Evolutionary conservation across 2,329 filamentous ascomycete species (phyloP).

Genomic region (Saccharata proteae): DNA sequence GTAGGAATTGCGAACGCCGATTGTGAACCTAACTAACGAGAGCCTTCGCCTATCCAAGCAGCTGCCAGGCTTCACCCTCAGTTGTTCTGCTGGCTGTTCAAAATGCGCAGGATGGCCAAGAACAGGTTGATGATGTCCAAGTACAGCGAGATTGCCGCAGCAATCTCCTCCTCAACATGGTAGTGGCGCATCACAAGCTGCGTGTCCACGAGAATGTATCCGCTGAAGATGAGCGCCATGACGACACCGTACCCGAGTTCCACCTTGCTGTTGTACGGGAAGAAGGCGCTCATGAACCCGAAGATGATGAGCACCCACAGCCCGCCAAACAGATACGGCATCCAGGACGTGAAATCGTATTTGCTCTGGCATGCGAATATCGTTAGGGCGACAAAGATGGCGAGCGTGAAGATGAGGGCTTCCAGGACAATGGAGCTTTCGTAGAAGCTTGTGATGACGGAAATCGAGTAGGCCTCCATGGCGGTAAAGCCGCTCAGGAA

Average conservation of each 20-base stretch:
- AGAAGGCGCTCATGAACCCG: conserved; percentile 83
- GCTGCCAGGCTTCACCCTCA: no score
- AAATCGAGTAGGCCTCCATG: conserved; percentile 86
- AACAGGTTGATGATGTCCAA: conserved; percentile 96
- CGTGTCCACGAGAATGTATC: conserved; percentile 91
- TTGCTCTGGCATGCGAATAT: conserved; percentile 93
- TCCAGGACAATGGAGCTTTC: conserved; percentile 73
- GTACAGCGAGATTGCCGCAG: conserved; percentile 87
- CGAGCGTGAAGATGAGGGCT: conserved; percentile 72
- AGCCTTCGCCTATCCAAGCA: no score
- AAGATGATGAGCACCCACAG: conserved; percentile 88
- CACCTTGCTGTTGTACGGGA: conserved; percentile 67
- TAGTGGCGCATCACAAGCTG: conserved; percentile 92
- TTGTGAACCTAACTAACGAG: no score
- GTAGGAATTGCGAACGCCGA: no score
- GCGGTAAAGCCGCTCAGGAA: conserved; percentile 86
- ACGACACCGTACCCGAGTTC: conserved; percentile 80
- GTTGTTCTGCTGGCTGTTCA: conserved; percentile 94
- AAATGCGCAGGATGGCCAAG: conserved; percentile 83
- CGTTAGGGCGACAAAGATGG: conserved; percentile 51
- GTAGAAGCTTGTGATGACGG: conserved; percentile 87
- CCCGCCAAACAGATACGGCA: conserved; percentile 83
- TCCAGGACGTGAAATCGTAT: conserved; percentile 97
- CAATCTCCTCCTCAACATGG: conserved; percentile 96
- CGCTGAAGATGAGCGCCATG: conserved; percentile 79